Conservation (phyloP, 768 basidiomycete genomes). For the Mrakia blollopis region DNA sequence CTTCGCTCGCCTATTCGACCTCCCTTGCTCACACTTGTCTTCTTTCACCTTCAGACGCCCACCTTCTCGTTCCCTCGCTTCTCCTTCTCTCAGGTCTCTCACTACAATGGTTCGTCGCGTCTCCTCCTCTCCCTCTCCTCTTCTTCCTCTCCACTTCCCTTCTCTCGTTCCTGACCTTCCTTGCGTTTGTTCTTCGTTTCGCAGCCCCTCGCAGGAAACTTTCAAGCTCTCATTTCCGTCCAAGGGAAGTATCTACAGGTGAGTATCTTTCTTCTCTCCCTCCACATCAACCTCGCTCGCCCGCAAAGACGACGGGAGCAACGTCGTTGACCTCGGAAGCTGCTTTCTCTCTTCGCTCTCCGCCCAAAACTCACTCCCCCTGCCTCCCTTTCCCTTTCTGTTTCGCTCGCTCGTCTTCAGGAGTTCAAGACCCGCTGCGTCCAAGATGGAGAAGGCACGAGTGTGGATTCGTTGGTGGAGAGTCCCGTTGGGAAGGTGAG, state of each 20-base stretch:
- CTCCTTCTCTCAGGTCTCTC: not conserved
- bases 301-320: too few species aligned
- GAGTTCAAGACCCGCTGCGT: not conserved
- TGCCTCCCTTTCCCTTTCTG: not conserved
- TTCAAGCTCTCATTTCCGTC: conserved; percentile 11
- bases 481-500: not conserved
- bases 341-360: not conserved
- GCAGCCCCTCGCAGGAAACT: conserved; percentile 1
- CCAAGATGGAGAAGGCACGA: too few species aligned
- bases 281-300: not conserved
- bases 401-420: not conserved
- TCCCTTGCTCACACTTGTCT: not conserved
- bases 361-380: not conserved
- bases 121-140: too few species aligned
- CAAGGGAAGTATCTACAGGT: not conserved
- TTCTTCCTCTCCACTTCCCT: not conserved
- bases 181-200: too few species aligned
- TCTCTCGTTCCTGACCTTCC: not conserved
- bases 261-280: not conserved
- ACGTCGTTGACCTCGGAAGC: not conserved
- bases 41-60: not conserved
- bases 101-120: too few species aligned
- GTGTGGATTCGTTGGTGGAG: not conserved
- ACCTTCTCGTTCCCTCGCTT: not conserved
- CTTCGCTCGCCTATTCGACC: not conserved